Conservation (phyloP, 2,329 filamentous ascomycete species). For the Aspergillus calidoustus region DNA sequence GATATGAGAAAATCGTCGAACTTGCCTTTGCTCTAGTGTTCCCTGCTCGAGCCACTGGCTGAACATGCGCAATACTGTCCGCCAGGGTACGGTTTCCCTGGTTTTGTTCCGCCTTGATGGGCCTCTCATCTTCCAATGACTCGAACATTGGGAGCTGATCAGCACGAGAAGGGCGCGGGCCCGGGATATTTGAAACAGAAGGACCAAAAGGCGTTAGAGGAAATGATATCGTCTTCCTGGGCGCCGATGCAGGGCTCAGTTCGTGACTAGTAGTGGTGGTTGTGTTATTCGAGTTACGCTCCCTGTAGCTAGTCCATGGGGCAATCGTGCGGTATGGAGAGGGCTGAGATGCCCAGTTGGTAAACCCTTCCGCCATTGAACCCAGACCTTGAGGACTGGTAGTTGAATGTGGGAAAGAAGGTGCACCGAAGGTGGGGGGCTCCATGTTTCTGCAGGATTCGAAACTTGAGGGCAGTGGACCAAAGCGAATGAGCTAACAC, state of each 20-base stretch:
- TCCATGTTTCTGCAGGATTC: neutral
- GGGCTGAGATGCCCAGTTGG: neutral
- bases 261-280: neutral
- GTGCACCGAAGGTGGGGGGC: neutral
- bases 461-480: neutral
- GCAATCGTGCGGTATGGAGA: slow-evolving; percentile 2
- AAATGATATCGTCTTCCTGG: neutral
- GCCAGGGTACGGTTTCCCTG: neutral
- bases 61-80: neutral
- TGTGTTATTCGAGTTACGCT: neutral
- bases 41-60: neutral
- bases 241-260: neutral
- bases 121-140: neutral
- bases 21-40: neutral
- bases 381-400: neutral
- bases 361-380: neutral
- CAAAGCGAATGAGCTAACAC: neutral
- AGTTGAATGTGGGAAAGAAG: slow-evolving; percentile 1
- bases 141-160: neutral
- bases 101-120: neutral
- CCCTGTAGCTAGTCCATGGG: slow-evolving; percentile 8
- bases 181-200: neutral
- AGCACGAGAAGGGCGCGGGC: neutral
- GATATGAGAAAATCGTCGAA: neutral
- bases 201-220: neutral